Evolutionary conservation across 2,329 filamentous ascomycete genomes (phyloP), one percentile per base, ranked within the genome.

Genomic region (Magnaporthiopsis incrustans): DNA sequence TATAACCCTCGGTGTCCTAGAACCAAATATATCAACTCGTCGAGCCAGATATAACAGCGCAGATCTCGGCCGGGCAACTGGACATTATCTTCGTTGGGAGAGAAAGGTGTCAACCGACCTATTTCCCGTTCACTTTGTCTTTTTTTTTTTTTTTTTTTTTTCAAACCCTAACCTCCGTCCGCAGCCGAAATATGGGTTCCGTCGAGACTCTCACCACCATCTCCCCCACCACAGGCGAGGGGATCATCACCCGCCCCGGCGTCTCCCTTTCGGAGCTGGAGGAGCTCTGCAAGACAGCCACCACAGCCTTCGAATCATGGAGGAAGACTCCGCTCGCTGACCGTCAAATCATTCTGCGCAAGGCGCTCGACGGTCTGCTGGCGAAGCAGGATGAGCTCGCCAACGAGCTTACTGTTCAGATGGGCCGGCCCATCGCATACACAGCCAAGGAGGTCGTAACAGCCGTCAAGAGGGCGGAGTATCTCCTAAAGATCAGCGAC

Each of bases 361-460:
- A 89, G 71, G 92, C 93, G 1, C 78, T 98, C 59, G 83, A 88
- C 67, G 77, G 91, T 5, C 81, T 98, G 33, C 77, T 79, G 22
- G 83, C 86, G 61, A 88, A 86, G 73, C 85, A 92, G 75, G 89
- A 95, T 86, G 89, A 87, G 67, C 81, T 98, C 44, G 92, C 89
- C 7, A 83, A 86, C 69, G 93, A 97, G 75, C 79, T 98, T 66
- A 97, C 93, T 0, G 88, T 91, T 74, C 93, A 98, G 79, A 98
- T 98, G 93, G 94, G 94, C 57, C 85, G 94, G 26, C 94, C 94
- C 44, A 97, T 97, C 71, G 85, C 89, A 53, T 97, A 94, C 75
- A 90, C 91, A 0, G 87, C 84, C 60, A 92, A 87, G 69, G 94
- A 98, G 79, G 83, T 98, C 69, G 79, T 85, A 35, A 98, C 94